Conservation (phyloP, 2,329 filamentous ascomycete species). For the Ceratocystis cubensis region DNA sequence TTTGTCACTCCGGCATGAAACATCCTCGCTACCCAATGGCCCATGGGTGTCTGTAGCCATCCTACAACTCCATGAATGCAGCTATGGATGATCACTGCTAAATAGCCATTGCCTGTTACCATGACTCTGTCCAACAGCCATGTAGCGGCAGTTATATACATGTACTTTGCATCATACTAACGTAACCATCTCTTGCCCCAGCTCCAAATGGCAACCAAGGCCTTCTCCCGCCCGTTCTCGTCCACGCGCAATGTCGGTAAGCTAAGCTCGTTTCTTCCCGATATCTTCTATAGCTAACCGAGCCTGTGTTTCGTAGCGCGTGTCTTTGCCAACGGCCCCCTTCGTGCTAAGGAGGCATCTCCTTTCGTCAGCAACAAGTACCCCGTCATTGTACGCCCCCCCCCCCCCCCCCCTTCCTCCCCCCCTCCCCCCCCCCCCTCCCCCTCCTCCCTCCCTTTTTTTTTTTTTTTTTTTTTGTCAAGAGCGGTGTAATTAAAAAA, state of each 20-base stretch:
- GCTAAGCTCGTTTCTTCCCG: conserved; percentile 25
- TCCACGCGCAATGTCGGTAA: conserved; percentile 69
- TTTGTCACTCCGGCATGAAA: not conserved
- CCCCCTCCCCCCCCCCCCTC: too few relatives aligned
- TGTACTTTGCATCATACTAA: conserved; percentile 19
- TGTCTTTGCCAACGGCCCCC: conserved; percentile 72
- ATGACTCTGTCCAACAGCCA: not conserved
- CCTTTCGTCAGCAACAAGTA: conserved; percentile 82
- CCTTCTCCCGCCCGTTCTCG: conserved; percentile 68
- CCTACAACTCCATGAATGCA: not conserved
- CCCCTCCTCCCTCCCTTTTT: too few relatives aligned
- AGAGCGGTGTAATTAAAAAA: too few relatives aligned
- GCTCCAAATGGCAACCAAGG: conserved; percentile 30
- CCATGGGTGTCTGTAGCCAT: not conserved
- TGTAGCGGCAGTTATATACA: not conserved
- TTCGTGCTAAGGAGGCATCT: conserved; percentile 87
- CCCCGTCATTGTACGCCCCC: conserved; percentile 67
- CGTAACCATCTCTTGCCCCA: not conserved
- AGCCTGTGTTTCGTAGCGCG: conserved; percentile 43
- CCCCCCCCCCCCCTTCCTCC: too few relatives aligned
- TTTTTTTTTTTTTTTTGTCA: too few relatives aligned
- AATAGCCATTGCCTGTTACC: not conserved
- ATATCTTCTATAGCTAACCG: not conserved
- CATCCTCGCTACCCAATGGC: not conserved
- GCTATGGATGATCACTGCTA: not conserved